phyloP scores from a whole-genome alignment of 31 red algal genomes.

The Porphyra umbilicalis region DNA sequence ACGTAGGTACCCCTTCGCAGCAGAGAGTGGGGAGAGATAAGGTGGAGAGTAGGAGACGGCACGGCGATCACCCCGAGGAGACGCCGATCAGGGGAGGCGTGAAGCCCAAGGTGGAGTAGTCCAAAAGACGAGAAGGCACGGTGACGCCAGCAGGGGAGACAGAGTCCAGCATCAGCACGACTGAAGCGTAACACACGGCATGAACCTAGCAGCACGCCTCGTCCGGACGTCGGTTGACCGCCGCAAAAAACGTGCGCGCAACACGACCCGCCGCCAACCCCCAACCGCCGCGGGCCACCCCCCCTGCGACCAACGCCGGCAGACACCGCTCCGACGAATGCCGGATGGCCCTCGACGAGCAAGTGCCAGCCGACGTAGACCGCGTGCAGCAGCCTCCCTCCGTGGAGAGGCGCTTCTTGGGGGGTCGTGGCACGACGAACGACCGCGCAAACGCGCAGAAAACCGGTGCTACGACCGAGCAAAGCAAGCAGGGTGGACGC shows the following conservation, averaged over 20 bases:
- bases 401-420: no score
- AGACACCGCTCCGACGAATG: no score
- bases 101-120: slow-evolving; percentile 1
- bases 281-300: no score
- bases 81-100: neutral
- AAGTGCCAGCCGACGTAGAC: no score
- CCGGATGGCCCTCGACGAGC: no score
- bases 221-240: neutral
- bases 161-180: neutral
- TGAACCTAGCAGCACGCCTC: neutral
- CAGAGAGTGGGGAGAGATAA: slow-evolving; percentile 9
- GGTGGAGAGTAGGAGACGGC: slow-evolving; percentile 2
- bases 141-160: neutral
- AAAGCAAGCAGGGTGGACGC: neutral
- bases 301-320: no score
- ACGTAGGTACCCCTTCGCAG: slow-evolving; percentile 84
- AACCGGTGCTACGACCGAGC: neutral
- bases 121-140: neutral
- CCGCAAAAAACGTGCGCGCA: no score
- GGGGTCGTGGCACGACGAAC: no score
- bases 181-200: neutral
- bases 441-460: no score
- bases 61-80: neutral
- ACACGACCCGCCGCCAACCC: no score
- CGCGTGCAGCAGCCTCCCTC: no score